phyloP scores from a whole-genome alignment of 2,329 filamentous ascomycete species.

The Emmonsiellopsis sp. region DNA sequence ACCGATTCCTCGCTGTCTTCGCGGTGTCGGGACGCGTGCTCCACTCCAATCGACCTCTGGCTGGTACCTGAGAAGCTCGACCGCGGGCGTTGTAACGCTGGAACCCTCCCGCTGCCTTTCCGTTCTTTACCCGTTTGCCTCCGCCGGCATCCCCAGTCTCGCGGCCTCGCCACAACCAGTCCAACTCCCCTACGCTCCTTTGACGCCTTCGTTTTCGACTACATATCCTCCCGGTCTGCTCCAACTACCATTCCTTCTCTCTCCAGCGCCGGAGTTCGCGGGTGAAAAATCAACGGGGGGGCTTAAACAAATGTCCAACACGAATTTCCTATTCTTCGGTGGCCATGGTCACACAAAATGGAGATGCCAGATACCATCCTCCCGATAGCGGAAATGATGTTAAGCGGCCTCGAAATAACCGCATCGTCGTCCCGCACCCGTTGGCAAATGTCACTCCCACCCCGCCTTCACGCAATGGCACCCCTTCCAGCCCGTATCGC shows the following conservation, averaged over 20 bases:
- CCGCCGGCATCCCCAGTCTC: not conserved
- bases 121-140: conserved; percentile 8
- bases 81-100: conserved; percentile 9
- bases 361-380: conserved; percentile 26
- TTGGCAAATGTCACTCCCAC: not conserved
- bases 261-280: not conserved
- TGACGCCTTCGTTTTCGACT: not conserved
- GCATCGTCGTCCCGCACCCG: conserved; percentile 13
- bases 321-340: conserved; percentile 27
- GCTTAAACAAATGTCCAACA: conserved; percentile 33
- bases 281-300: conserved; percentile 1
- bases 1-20: conserved; percentile 8
- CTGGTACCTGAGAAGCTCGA: conserved; percentile 19
- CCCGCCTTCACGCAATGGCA: not conserved
- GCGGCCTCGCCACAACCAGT: not conserved
- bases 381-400: conserved; percentile 20
- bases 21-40: conserved; percentile 9
- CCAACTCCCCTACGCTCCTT: conserved; percentile 2
- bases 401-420: conserved; percentile 15
- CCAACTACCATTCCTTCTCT: not conserved
- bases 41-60: conserved; percentile 19
- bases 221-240: not conserved
- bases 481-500: not conserved
- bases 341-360: conserved; percentile 39
- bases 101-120: conserved; percentile 6